Conservation (phyloP, 139 green algal species). For the Volvox reticuliferus region DNA sequence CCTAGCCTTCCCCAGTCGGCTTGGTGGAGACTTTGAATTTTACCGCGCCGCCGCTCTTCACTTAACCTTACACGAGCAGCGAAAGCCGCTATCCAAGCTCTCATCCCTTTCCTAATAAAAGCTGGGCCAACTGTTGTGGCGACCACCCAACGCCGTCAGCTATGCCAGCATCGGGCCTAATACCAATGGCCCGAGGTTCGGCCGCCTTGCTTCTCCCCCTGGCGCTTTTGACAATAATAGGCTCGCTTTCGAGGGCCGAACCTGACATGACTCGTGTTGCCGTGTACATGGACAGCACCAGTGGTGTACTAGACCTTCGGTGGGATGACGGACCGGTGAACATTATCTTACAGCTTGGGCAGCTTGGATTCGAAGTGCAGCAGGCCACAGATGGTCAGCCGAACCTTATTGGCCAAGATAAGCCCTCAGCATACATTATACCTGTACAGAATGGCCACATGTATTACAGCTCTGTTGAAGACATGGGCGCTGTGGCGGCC, state of each 20-base stretch:
- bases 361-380: not conserved
- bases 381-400: not conserved
- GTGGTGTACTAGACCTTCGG: not conserved
- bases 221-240: not conserved
- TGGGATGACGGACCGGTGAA: not conserved
- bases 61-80: not conserved
- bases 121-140: not conserved
- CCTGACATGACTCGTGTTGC: not conserved
- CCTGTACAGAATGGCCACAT: conserved; percentile 16
- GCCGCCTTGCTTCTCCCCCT: not conserved
- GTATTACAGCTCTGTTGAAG: conserved; percentile 13
- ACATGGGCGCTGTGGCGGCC: not conserved
- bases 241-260: not conserved
- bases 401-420: not conserved
- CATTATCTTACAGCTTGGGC: not conserved
- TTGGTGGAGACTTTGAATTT: not conserved
- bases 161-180: not conserved
- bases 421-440: not conserved
- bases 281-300: not conserved
- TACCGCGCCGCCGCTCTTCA: not conserved
- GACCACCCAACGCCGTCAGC: not conserved
- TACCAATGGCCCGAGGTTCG: not conserved
- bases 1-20: conserved; percentile 6
- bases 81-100: not conserved
- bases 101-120: not conserved